Percentiles rank a stretch among this genome's conserved stretches.
These are phyloP conservation scores for Pyrus bretschneideri DNA, from an alignment of 306 rosid species.

Conservation along the genomic window DNA sequence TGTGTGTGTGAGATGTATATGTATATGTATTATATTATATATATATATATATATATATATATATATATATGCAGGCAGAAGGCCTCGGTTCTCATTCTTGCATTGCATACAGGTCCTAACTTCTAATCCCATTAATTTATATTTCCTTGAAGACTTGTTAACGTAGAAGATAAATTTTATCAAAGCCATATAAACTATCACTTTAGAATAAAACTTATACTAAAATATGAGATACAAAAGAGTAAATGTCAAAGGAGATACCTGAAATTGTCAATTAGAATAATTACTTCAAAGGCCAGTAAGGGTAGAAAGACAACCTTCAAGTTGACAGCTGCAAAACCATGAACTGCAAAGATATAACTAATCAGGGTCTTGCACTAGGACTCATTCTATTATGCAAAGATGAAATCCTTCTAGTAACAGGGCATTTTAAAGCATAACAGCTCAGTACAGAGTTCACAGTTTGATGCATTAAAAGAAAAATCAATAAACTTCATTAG, in stretches of 20 bases:
- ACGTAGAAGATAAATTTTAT: background rate
- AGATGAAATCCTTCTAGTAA: background rate
- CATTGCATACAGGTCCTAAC: no score
- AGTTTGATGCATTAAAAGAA: background rate
- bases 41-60: no score
- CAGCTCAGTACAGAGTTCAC: background rate
- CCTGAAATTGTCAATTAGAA: slow-evolving; percentile 95
- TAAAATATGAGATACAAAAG: background rate
- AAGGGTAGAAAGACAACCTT: slow-evolving; percentile 93
- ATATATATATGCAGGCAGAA: no score
- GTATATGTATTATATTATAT: no score
- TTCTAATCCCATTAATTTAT: no score
- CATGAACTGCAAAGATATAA: slow-evolving; percentile 46
- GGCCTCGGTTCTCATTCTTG: no score
- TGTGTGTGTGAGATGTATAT: no score
- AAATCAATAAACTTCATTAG: background rate
- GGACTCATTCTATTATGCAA: background rate
- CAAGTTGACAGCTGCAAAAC: slow-evolving; percentile 65
- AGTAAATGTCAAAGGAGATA: slow-evolving; percentile 24
- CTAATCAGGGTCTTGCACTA: slow-evolving; percentile 16
- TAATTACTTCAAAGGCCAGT: slow-evolving; percentile 73
- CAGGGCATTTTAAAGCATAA: background rate
- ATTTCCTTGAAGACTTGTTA: background rate
- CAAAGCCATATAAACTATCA: background rate
- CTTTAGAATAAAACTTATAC: background rate